phyloP scores from a whole-genome alignment of 1,139 yeast genomes.

The Hanseniaspora uvarum region DNA sequence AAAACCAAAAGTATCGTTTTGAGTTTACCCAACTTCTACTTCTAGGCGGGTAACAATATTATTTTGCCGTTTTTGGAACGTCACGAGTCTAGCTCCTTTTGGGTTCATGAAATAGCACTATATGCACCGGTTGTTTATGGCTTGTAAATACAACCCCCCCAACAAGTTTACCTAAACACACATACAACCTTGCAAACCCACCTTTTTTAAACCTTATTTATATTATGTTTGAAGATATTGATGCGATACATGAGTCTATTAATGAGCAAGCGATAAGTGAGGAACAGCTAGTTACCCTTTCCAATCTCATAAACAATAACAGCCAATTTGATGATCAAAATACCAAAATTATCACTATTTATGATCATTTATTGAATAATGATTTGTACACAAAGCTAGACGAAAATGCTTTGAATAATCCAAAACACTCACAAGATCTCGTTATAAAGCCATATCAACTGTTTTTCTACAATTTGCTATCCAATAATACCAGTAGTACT shows the following conservation, averaged over 20 bases:
- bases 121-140: too few relatives aligned
- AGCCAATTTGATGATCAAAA: background rate
- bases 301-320: background rate
- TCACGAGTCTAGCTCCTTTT: too few relatives aligned
- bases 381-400: background rate
- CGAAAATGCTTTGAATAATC: background rate
- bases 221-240: background rate
- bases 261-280: background rate
- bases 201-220: too few relatives aligned
- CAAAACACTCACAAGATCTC: slow-evolving; percentile 5
- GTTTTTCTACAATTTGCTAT: background rate
- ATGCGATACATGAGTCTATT: background rate
- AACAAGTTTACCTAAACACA: background rate
- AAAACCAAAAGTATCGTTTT: background rate
- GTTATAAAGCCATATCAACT: slow-evolving; percentile 9
- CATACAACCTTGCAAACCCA: background rate
- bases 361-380: background rate
- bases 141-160: too few relatives aligned
- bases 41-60: background rate
- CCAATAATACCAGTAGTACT: background rate
- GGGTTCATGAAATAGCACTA: too few relatives aligned
- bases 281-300: background rate
- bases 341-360: background rate
- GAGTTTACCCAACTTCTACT: background rate
- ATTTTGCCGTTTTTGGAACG: background rate